phyloP scores from a whole-genome alignment of 768 basidiomycete genomes.

The Leccinum boreale region DNA sequence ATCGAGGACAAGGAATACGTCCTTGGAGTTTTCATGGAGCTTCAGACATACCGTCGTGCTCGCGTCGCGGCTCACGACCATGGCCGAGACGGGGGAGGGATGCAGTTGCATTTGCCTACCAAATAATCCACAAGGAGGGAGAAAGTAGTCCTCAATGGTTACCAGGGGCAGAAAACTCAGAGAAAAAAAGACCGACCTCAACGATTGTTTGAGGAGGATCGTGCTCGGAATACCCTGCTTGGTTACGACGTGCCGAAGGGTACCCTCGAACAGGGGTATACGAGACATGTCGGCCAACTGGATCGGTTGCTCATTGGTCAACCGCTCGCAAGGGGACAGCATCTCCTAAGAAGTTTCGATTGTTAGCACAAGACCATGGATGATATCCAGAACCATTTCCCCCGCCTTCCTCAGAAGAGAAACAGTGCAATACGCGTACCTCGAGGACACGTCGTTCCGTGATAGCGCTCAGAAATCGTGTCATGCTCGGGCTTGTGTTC shows the following conservation, averaged over 20 bases:
- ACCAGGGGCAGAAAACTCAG: no score
- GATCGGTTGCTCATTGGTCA: conserved; percentile 43
- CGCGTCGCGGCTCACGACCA: conserved; percentile 57
- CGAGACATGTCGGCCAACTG: conserved; percentile 49
- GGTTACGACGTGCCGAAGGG: conserved; percentile 33
- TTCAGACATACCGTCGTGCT: conserved; percentile 54
- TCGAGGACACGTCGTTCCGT: conserved; percentile 15
- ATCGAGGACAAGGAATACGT: conserved; percentile 59
- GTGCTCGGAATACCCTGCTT: conserved; percentile 37
- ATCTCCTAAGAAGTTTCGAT: conserved; percentile 39
- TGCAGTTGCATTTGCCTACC: conserved; percentile 26
- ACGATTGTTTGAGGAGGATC: conserved; percentile 31
- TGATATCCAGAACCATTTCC: not conserved
- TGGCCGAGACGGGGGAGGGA: conserved; percentile 28
- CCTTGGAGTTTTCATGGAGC: conserved; percentile 20
- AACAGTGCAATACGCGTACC: conserved; percentile 13
- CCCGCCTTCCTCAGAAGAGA: not conserved
- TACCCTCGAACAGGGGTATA: conserved; percentile 46
- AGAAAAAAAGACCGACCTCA: conserved; percentile 19
- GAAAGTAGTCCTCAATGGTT: not conserved
- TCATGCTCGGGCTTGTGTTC: not conserved
- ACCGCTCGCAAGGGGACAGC: conserved; percentile 47
- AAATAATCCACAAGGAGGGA: not conserved
- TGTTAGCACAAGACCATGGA: not conserved
- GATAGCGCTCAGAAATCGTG: conserved; percentile 12